Percentiles rank a stretch among this genome's conserved stretches.
phyloP scores from a whole-genome alignment of 257 asterid genomes.

The Penstemon eatonii region DNA sequence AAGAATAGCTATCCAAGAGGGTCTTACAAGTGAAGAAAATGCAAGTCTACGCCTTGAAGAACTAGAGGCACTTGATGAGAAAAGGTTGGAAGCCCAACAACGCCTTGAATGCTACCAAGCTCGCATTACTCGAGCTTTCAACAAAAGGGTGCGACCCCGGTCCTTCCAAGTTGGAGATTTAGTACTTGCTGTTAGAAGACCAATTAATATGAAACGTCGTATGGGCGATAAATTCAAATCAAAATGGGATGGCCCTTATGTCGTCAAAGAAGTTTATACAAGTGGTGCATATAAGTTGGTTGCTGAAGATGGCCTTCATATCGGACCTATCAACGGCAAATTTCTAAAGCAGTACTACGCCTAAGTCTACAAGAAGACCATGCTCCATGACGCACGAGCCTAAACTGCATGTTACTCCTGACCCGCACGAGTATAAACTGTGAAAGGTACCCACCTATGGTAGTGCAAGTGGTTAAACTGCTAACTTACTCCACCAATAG shows the following conservation, averaged over 20 bases:
- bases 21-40: not conserved
- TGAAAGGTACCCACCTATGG: not conserved
- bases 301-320: too few species aligned
- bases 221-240: not conserved
- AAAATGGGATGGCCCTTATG: not conserved
- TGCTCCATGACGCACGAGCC: too few species aligned
- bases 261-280: not conserved
- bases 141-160: not conserved
- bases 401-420: too few species aligned
- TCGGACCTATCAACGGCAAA: too few species aligned
- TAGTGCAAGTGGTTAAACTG: not conserved
- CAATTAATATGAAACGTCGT: not conserved
- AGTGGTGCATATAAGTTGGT: not conserved
- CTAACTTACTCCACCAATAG: not conserved
- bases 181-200: not conserved
- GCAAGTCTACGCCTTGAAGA: not conserved
- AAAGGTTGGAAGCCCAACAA: not conserved
- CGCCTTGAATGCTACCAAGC: not conserved
- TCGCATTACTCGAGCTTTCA: not conserved
- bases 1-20: not conserved
- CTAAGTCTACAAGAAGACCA: too few species aligned
- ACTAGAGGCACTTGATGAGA: constrained; percentile 1
- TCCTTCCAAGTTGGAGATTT: not conserved
- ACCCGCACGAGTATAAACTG: too few species aligned
- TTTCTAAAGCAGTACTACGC: too few species aligned